Evolutionary conservation across 495 filamentous ascomycete genomes (phyloP).

Genomic region (Aspergillus leporis): DNA sequence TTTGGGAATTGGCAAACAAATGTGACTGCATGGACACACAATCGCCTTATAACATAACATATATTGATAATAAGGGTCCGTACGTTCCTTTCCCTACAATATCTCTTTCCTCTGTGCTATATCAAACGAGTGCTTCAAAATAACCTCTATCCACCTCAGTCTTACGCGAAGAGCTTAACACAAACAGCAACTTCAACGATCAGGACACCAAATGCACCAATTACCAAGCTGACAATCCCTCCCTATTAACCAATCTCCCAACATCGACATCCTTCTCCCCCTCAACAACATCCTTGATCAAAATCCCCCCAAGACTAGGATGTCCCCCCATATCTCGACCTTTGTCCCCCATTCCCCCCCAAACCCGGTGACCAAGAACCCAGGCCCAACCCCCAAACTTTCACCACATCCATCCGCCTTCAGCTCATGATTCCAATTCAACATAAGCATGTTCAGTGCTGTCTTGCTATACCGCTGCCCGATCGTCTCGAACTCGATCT

Average conservation of each 20-base stretch:
- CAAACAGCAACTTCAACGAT: too few relatives aligned
- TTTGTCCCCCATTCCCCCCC: constrained; percentile 23
- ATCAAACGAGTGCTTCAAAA: too few relatives aligned
- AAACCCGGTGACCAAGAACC: constrained; percentile 34
- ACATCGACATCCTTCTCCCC: constrained; percentile 38
- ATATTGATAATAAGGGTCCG: too few relatives aligned
- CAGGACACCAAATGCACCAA: too few relatives aligned
- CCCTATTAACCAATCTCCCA: constrained; percentile 32
- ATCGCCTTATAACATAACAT: too few relatives aligned
- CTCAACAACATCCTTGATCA: constrained; percentile 35
- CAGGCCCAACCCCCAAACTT: constrained; percentile 36
- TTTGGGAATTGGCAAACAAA: too few relatives aligned
- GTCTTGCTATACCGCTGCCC: constrained; percentile 35
- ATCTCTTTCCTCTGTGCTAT: too few relatives aligned
- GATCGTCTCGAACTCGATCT: constrained; percentile 31
- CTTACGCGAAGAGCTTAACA: too few relatives aligned
- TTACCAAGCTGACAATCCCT: constrained; percentile 7
- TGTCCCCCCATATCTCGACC: constrained; percentile 35
- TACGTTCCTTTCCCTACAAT: too few relatives aligned
- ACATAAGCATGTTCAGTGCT: constrained; percentile 38
- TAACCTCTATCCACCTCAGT: too few relatives aligned
- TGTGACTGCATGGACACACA: too few relatives aligned
- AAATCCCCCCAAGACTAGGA: constrained; percentile 35
- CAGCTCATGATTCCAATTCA: constrained; percentile 33
- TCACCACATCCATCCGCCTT: constrained; percentile 41